Conservation (phyloP, 768 basidiomycete species). For the Obba rivulosa region DNA sequence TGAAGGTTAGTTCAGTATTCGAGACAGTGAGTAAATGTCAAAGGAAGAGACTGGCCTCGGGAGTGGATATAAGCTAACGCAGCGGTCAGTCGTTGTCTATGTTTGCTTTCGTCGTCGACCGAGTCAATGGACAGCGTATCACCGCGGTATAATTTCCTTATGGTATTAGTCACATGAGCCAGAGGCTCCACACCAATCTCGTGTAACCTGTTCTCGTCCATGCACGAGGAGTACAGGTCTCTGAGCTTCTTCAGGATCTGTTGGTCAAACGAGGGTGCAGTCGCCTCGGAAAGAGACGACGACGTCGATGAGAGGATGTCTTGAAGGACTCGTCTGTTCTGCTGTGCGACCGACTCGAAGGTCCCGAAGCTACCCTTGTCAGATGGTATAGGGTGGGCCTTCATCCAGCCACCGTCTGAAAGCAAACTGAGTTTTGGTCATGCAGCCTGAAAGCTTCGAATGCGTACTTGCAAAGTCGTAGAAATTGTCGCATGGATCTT, state of each 20-base stretch:
- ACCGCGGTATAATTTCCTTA: constrained; percentile 57
- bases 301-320: constrained; percentile 55
- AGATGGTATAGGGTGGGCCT: constrained; percentile 77
- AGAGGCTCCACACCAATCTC: constrained; percentile 69
- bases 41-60: constrained; percentile 45
- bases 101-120: constrained; percentile 19
- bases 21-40: too few relatives aligned
- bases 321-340: constrained; percentile 76
- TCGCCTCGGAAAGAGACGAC: constrained; percentile 23
- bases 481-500: constrained; percentile 95
- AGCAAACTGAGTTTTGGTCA: neutral
- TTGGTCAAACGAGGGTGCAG: constrained; percentile 38
- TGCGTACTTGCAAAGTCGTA: constrained; percentile 87
- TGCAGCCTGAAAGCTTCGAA: neutral
- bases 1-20: too few relatives aligned
- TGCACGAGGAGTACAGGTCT: constrained; percentile 74
- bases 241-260: constrained; percentile 60
- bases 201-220: constrained; percentile 74
- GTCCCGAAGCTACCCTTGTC: constrained; percentile 71
- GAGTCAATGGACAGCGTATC: constrained; percentile 36
- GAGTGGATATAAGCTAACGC: constrained; percentile 86
- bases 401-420: constrained; percentile 85
- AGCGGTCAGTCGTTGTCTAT: constrained; percentile 64
- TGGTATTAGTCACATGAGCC: constrained; percentile 53
- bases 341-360: constrained; percentile 65